Evolutionary conservation across 306 rosid species (phyloP), one percentile per base, ranked within the genome.

Genomic region (Trichosanthes truncata): DNA sequence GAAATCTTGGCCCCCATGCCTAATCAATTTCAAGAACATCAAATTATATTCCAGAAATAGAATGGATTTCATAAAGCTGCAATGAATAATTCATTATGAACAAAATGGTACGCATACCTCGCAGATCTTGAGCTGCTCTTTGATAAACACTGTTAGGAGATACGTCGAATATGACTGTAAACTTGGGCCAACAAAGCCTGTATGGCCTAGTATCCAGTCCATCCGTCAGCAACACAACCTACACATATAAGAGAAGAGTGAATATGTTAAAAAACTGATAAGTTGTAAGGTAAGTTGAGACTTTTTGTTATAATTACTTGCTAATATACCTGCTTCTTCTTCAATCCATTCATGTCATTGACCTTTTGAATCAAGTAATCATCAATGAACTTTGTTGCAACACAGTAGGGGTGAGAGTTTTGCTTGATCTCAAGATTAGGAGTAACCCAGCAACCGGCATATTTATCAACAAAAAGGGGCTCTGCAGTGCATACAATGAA

Each of bases 181-280:
- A 88, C 79, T 62, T 59, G 1, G 96, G 96, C 96, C 96, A 91
- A 38, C 29, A 79, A n/a, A 89, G 89, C 86, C 96, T 84, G 77
- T 88, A 89, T 1, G 96, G 91, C 72, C 96, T 81, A 31, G 92
- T 91, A 79, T 91, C 96, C 96, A 88, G 88, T 60, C 98, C 97
- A 79, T 91, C 97, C n/a, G 89, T 87, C 63, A 93, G 82, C 88
- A 93, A 77, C 82, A 91, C 96, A 66, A 89, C 91, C 96, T 93
- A 87, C 86, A 87, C 23, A 51, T 31, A 48, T 80, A 62, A 79
- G 65, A 71, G 76, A 51, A 72, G 76, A 12, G 7, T 9, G n/a
- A n/a, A n/a, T n/a, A n/a, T n/a, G n/a, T n/a, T n/a, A n/a, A n/a
- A n/a, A n/a, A n/a, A n/a, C n/a, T 38, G 7, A 18, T 67, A 10